Evolutionary conservation across 208 protist genomes (phyloP).

Genomic region (Naegleria lovaniensis): DNA sequence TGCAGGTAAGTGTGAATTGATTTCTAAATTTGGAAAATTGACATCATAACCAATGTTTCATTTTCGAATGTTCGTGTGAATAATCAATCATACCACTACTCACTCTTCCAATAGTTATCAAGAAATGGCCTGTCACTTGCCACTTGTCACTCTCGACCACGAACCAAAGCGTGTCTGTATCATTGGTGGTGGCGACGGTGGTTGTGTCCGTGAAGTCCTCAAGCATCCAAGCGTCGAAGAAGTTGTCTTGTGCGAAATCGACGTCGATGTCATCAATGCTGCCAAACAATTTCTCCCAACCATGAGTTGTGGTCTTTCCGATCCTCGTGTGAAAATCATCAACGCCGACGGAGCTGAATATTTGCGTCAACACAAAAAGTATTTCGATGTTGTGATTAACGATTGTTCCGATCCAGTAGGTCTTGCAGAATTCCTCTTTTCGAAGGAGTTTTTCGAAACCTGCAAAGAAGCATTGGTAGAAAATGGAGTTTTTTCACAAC

Average conservation of each 20-base stretch:
- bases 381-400: conserved; percentile 84
- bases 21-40: too few relatives aligned
- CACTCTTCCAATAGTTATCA: conserved; percentile 46
- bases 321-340: conserved; percentile 60
- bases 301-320: conserved; percentile 59
- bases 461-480: conserved; percentile 16
- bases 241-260: conserved; percentile 52
- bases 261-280: conserved; percentile 66
- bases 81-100: too few relatives aligned
- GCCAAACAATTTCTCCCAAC: conserved; percentile 72
- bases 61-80: too few relatives aligned
- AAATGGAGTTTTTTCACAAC: conserved; percentile 27
- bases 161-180: conserved; percentile 50
- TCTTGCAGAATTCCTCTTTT: conserved; percentile 40
- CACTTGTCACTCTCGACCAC: conserved; percentile 39
- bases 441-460: conserved; percentile 69
- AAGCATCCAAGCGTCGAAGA: conserved; percentile 46
- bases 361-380: conserved; percentile 55
- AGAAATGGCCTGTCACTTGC: conserved; percentile 47
- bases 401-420: conserved; percentile 85
- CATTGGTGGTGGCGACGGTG: conserved; percentile 48
- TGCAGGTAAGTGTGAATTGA: background rate
- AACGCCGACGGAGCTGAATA: conserved; percentile 75
- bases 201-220: conserved; percentile 43
- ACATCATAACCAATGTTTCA: too few relatives aligned